Conservation (phyloP, 2,329 filamentous ascomycete genomes). For the Pezicula carpinea region DNA sequence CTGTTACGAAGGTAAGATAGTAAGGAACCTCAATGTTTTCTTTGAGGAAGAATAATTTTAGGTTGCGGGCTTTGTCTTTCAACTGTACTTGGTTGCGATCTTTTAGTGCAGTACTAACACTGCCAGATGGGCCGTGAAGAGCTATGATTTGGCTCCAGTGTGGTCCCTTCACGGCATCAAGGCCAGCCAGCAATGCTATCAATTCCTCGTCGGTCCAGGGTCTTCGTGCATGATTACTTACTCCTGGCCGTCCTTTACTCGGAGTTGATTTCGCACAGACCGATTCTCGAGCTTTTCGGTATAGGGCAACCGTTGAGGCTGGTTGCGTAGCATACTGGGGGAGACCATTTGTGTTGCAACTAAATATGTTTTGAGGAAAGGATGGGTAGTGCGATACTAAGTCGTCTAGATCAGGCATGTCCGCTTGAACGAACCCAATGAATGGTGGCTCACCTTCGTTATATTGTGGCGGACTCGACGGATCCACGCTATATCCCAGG, state of each 20-base stretch:
- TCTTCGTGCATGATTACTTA: slow-evolving; percentile 54
- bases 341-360: slow-evolving; percentile 1
- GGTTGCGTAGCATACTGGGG: slow-evolving; percentile 31
- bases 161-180: slow-evolving; percentile 84
- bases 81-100: slow-evolving; percentile 88
- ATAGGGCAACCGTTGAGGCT: slow-evolving; percentile 49
- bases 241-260: slow-evolving; percentile 41
- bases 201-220: slow-evolving; percentile 90
- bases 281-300: slow-evolving; percentile 51
- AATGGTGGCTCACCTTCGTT: slow-evolving; percentile 11
- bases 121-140: slow-evolving; percentile 75
- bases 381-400: too few relatives aligned
- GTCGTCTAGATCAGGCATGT: not conserved
- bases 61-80: slow-evolving; percentile 86
- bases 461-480: slow-evolving; percentile 1
- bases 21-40: slow-evolving; percentile 87
- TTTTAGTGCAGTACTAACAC: slow-evolving; percentile 76
- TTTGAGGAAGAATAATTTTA: slow-evolving; percentile 90
- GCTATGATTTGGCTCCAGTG: slow-evolving; percentile 91
- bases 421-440: not conserved
- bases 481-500: not conserved
- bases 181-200: slow-evolving; percentile 80
- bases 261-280: slow-evolving; percentile 51
- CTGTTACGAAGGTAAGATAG: slow-evolving; percentile 82
- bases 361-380: slow-evolving; percentile 3